Base-by-base conservation (phyloP, 2,329 filamentous ascomycete genomes). In the Colletotrichum sp. region DNA sequence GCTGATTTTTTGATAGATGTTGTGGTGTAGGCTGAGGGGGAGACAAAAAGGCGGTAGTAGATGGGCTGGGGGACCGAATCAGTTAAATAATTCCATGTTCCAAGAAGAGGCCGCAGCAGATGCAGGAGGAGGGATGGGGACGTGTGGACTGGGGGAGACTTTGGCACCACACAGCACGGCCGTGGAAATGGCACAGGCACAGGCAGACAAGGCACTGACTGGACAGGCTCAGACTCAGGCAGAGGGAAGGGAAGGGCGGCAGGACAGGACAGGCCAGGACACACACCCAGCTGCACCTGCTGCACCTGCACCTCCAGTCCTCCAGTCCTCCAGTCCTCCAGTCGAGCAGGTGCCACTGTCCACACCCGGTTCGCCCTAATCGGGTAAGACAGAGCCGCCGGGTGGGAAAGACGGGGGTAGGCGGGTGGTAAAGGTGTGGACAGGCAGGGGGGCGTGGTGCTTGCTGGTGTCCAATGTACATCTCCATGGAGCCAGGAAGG, bases 41-140 rank as follows among this genome's bases (percentile, higher is more conserved):
- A 75, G 78, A 80, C 80, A 81, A 79, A 80, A 78, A 62, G 83
- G 83, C 84, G 83, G 82, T 80, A 78, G 79, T 81, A 80, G 79
- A 80, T 82, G 82, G 83, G 82, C 82, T 85, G 86, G 84, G 80
- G 83, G 81, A 70, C 32, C 44, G 74, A 76, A 70, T 75, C 59
- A 70, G 71, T 76, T 76, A 76, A 75, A 76, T 76, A 76, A 70
- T 76, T 32, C 73, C 73, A 68, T 71, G 57, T 64, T 28, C 36
- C 67, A 55, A 75, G 21, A 52, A 72, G 57, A 72, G 73, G 63
- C 73, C 55, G 69, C 55, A 69, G 72, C 60, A 66, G 24, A 34
- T 30, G 65, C 44, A 69, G 66, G 28, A 57, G 52, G 21, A 57
- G 55, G 65, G 49, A 44, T 26, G 34, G 68, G 55, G 68, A 63